These are phyloP conservation scores for Capronia epimyces DNA, from an alignment of 2,329 filamentous ascomycete genomes.

Conservation along the genomic window DNA sequence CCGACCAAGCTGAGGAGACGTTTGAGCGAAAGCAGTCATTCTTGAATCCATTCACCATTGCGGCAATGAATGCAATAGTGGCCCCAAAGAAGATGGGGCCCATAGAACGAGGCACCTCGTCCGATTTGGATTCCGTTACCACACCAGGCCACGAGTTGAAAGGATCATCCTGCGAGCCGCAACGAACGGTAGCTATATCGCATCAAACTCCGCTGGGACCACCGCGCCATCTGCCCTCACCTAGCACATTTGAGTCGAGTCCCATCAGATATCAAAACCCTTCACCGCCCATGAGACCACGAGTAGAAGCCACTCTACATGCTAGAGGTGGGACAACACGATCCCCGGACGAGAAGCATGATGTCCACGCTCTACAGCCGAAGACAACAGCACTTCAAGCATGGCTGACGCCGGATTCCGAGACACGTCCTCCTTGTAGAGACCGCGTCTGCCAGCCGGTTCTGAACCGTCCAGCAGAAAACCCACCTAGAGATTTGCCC, in stretches of 20 bases:
- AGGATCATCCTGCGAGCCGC: background rate
- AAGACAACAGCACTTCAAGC: slow-evolving; percentile 5
- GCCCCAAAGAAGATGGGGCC: slow-evolving; percentile 16
- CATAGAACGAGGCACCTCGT: background rate
- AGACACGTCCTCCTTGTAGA: background rate
- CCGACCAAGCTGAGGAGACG: background rate
- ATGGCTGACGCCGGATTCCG: slow-evolving; percentile 14
- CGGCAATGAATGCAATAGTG: slow-evolving; percentile 31
- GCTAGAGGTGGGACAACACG: background rate
- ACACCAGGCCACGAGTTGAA: background rate
- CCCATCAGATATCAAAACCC: slow-evolving; percentile 18
- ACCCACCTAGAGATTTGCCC: background rate
- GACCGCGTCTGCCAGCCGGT: background rate
- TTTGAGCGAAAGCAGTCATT: background rate
- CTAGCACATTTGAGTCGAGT: slow-evolving; percentile 1
- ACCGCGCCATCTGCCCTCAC: slow-evolving; percentile 11
- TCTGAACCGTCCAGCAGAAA: background rate
- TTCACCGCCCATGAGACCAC: slow-evolving; percentile 17
- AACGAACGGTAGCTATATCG: background rate
- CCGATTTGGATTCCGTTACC: too few species aligned
- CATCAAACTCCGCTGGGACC: slow-evolving; percentile 2
- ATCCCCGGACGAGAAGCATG: background rate
- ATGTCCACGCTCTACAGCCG: background rate
- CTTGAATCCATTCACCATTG: slow-evolving; percentile 37
- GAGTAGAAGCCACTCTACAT: background rate